Evolutionary conservation across 2,329 filamentous ascomycete species (phyloP).

Genomic region (Ophidiomyces ophidiicola): DNA sequence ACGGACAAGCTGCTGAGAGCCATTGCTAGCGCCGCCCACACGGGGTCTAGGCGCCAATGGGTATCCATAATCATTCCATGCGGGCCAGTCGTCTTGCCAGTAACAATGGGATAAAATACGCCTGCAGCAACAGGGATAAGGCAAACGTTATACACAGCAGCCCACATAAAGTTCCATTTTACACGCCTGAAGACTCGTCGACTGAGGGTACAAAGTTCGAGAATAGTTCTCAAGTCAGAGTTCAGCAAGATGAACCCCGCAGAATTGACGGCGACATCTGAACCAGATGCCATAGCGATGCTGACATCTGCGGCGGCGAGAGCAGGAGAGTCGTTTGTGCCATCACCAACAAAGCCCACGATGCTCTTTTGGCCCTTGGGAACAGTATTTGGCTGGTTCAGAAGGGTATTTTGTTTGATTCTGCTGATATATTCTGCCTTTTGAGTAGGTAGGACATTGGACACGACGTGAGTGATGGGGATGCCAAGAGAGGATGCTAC

Average conservation of each 20-base stretch:
- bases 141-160: constrained; percentile 65
- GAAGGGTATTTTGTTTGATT: constrained; percentile 22
- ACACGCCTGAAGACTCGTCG: constrained; percentile 62
- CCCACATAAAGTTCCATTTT: constrained; percentile 77
- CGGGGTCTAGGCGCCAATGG: constrained; percentile 38
- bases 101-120: constrained; percentile 53
- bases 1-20: constrained; percentile 84
- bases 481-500: constrained; percentile 70
- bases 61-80: constrained; percentile 25
- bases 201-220: constrained; percentile 62
- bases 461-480: constrained; percentile 59
- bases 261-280: constrained; percentile 69
- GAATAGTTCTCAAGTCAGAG: constrained; percentile 55
- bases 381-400: constrained; percentile 24
- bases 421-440: constrained; percentile 53
- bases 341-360: constrained; percentile 76
- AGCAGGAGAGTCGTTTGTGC: constrained; percentile 75
- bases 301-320: constrained; percentile 69
- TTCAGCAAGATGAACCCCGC: constrained; percentile 71
- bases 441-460: constrained; percentile 71
- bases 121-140: constrained; percentile 73
- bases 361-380: constrained; percentile 32
- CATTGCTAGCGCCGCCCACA: constrained; percentile 86
- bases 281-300: constrained; percentile 69
- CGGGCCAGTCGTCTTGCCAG: constrained; percentile 24